These are phyloP conservation scores for Linanthus parryae DNA, from an alignment of 148 eudicot species.

Conservation along the genomic window DNA sequence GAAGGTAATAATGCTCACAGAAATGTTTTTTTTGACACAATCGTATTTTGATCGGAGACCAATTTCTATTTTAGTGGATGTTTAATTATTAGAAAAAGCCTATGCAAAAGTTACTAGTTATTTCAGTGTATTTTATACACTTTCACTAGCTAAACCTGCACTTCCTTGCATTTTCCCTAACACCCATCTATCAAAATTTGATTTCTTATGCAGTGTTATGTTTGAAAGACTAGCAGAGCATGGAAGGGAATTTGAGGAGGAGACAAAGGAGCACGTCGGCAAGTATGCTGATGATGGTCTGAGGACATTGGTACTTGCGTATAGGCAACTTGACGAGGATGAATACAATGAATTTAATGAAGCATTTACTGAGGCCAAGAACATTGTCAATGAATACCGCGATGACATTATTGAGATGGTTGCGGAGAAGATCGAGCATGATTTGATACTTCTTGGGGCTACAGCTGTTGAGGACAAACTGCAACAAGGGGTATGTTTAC, in stretches of 20 bases:
- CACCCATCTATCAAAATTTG: too few relatives aligned
- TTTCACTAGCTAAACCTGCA: too few relatives aligned
- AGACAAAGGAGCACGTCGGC: constrained; percentile 46
- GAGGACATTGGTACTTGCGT: constrained; percentile 58
- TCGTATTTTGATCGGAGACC: too few relatives aligned
- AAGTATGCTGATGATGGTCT: constrained; percentile 61
- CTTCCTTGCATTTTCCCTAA: too few relatives aligned
- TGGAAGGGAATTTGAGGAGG: constrained; percentile 38
- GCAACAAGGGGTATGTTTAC: constrained; percentile 62
- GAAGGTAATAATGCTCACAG: too few relatives aligned
- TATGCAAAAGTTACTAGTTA: too few relatives aligned
- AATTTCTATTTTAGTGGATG: too few relatives aligned
- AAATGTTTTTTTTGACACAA: too few relatives aligned
- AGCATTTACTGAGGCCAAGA: constrained; percentile 41
- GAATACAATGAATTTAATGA: constrained; percentile 36
- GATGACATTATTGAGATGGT: constrained; percentile 47
- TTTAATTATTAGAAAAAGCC: too few relatives aligned
- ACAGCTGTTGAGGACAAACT: constrained; percentile 78
- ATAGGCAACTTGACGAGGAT: constrained; percentile 39
- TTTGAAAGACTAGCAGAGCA: constrained; percentile 47
- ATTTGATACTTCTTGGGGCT: constrained; percentile 58
- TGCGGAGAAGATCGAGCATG: constrained; percentile 45
- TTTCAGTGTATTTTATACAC: too few relatives aligned
- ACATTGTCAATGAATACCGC: constrained; percentile 33
- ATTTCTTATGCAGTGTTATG: constrained; percentile 37